Conservation (phyloP, 768 basidiomycete species). For the Mycena rosella region DNA sequence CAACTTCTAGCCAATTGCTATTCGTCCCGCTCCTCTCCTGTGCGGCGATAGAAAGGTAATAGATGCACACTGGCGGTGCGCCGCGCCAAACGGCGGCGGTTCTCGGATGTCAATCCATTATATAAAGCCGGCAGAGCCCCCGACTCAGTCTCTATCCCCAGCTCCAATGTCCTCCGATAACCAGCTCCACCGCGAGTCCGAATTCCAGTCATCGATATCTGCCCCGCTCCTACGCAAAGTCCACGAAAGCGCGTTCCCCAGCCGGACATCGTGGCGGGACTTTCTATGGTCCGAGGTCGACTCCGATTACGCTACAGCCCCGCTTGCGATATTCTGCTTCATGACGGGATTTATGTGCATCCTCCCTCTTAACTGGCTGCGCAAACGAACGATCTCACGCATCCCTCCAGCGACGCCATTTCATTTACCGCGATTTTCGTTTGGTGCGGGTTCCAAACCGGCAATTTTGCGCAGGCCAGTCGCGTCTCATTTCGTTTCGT, state of each 20-base stretch:
- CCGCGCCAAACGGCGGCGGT: slow-evolving; percentile 1
- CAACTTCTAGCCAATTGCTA: slow-evolving; percentile 1
- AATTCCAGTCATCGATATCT: background rate
- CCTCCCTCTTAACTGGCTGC: too few species aligned
- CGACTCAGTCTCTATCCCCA: background rate
- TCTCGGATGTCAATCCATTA: too few species aligned
- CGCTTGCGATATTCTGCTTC: slow-evolving; percentile 65
- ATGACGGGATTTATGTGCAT: slow-evolving; percentile 72
- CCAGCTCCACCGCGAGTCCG: background rate
- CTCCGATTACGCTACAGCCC: slow-evolving; percentile 50
- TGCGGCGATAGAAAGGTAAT: slow-evolving; percentile 29
- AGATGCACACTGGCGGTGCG: slow-evolving; percentile 15
- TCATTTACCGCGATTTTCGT: slow-evolving; percentile 85
- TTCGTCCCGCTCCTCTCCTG: background rate
- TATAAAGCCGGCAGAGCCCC: background rate
- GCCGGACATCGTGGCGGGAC: slow-evolving; percentile 24
- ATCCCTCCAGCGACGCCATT: slow-evolving; percentile 67
- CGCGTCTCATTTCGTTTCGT: background rate
- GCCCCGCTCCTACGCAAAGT: slow-evolving; percentile 21
- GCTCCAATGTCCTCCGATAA: background rate
- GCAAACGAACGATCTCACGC: background rate
- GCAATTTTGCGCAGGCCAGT: slow-evolving; percentile 75
- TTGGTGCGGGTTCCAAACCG: slow-evolving; percentile 91
- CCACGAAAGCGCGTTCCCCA: background rate
- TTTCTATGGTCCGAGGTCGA: slow-evolving; percentile 48